Conservation (phyloP, 352 stramenopile genomes). For the Poterioochromonas sp. region DNA sequence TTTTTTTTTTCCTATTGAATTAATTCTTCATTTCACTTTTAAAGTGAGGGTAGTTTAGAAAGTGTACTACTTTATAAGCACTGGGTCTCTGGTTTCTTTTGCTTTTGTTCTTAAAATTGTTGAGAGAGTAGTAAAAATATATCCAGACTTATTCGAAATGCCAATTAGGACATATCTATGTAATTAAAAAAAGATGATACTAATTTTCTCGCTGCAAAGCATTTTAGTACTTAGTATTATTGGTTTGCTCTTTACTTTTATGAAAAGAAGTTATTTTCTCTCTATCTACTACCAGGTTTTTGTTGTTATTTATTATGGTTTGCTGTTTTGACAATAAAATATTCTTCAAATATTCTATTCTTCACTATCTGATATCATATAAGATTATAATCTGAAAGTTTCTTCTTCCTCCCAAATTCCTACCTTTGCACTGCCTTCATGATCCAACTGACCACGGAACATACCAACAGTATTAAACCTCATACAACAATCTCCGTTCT, state of each 20-base stretch:
- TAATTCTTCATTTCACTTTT: too few species aligned
- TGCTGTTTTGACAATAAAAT: neutral
- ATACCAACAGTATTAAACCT: slow-evolving; percentile 26
- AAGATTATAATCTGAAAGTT: too few species aligned
- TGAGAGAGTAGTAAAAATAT: too few species aligned
- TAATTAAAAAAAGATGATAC: neutral
- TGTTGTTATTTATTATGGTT: neutral
- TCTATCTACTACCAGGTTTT: too few species aligned
- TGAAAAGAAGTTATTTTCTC: neutral
- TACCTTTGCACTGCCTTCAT: neutral
- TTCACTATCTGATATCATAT: too few species aligned
- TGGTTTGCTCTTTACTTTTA: neutral
- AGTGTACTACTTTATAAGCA: too few species aligned
- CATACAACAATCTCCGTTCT: neutral
- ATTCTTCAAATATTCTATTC: neutral
- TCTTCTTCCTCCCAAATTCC: neutral
- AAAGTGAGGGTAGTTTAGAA: too few species aligned
- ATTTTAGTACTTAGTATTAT: neutral
- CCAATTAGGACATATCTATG: too few species aligned
- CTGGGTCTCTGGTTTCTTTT: too few species aligned
- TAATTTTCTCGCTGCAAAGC: neutral
- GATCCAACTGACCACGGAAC: slow-evolving; percentile 7
- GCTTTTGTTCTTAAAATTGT: too few species aligned
- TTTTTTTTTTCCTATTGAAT: too few species aligned
- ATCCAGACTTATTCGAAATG: too few species aligned